Base-by-base conservation (phyloP, 805 yeast genomes). In the Zygosaccharomyces siamensis region DNA sequence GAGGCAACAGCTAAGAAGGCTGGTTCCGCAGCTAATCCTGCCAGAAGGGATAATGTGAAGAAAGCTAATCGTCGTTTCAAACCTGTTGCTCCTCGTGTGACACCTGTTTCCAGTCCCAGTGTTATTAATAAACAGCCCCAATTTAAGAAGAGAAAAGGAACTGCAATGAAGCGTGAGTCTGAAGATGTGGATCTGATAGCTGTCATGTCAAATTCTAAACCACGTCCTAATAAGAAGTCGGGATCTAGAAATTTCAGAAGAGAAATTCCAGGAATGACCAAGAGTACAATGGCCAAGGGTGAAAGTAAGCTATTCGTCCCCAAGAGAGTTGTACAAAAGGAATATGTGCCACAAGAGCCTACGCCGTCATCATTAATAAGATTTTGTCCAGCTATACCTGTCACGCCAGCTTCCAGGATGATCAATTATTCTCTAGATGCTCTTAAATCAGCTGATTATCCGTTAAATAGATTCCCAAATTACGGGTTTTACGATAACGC, bases 1-100 rank as follows among this genome's bases (percentile, higher is more conserved):
- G 62, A 64, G 42, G 65, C 64, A 11, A 57, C 67, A 12, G 53
- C 65, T 12, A 50, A 51, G 43, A 55, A 43, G 24, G 37, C 52
- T 27, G 50, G 53, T 14, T 36, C 48, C 31, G 47, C 43, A 12
- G 32, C 39, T 23, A 51, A 32, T 35, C 46, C 48, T 7, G 45
- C 33, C 7, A 46, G 44, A 18, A n/a, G 41, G 18, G 50, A 43
- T 16, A 27, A 21, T 14, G 28, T 23, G 6, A 49, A 40, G 28
- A 35, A 43, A 21, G 24, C 47, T 21, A 37, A 38, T 20, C 49
- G 46, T 24, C 45, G 24, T 10, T 23, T 39, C 5, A 49, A 52
- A 18, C 39, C 41, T 4, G 48, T 53, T 38, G 21, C 47, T 30
- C 46, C 54, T 11, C 38, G 56, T n/a, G 52, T 47, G 11, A 56